Evolutionary conservation across 192 early-diverging fungal genomes (phyloP).

Genomic region (Gamsiella multidivaricata): DNA sequence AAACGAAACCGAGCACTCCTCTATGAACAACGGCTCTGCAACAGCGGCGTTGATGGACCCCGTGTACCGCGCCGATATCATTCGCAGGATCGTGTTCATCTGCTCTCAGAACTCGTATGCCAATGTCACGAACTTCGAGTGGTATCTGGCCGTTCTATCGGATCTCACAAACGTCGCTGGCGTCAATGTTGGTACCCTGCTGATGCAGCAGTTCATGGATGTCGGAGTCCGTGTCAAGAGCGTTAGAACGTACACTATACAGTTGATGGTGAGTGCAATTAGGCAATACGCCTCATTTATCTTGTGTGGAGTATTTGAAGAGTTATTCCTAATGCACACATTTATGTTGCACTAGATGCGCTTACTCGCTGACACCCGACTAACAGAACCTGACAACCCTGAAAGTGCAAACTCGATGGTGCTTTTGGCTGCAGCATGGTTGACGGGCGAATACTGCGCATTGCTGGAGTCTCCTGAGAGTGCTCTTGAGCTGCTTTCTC

Average conservation of each 20-base stretch:
- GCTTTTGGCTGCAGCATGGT: slow-evolving; percentile 89
- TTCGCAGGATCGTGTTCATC: slow-evolving; percentile 82
- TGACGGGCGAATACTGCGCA: slow-evolving; percentile 88
- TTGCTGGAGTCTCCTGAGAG: slow-evolving; percentile 46
- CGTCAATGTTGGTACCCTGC: slow-evolving; percentile 76
- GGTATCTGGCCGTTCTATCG: slow-evolving; percentile 89
- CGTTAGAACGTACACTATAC: slow-evolving; percentile 80
- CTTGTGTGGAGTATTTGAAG: background rate
- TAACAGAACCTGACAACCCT: slow-evolving; percentile 68
- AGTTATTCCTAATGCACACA: background rate
- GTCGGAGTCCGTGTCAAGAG: slow-evolving; percentile 89
- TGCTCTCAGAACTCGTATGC: slow-evolving; percentile 88
- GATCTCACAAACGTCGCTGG: slow-evolving; percentile 82
- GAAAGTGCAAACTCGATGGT: slow-evolving; percentile 77
- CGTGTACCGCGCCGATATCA: slow-evolving; percentile 83
- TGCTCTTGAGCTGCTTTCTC: slow-evolving; percentile 26
- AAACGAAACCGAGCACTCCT: slow-evolving; percentile 42
- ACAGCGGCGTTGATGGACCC: slow-evolving; percentile 64
- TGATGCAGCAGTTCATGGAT: slow-evolving; percentile 87
- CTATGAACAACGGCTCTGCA: slow-evolving; percentile 26
- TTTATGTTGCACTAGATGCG: slow-evolving; percentile 57
- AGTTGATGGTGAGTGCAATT: slow-evolving; percentile 68
- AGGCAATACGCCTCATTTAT: background rate
- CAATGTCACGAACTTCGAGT: slow-evolving; percentile 92
- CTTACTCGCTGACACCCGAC: slow-evolving; percentile 71